A percentile compares a stretch with the other conserved stretches of the same genome.
These are phyloP conservation scores for Podospora pseudoanserina DNA, from an alignment of 495 filamentous ascomycete species.

Conservation along the genomic window DNA sequence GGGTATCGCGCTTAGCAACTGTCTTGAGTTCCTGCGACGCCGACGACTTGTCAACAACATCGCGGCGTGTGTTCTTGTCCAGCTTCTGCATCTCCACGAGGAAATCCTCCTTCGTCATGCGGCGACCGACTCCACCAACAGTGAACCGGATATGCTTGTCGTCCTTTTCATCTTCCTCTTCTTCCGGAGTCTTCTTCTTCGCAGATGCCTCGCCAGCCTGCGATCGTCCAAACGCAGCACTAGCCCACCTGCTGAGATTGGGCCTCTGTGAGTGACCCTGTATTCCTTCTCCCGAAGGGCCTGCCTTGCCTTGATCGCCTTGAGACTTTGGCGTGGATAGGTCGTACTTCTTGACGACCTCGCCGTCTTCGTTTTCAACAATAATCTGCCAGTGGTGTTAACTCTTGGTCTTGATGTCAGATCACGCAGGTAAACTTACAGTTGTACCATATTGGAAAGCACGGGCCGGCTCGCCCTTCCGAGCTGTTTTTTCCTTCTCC, in stretches of 20 bases:
- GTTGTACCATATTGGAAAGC: conserved; percentile 96
- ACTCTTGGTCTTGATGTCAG: background rate
- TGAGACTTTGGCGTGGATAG: conserved; percentile 55
- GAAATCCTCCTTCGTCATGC: conserved; percentile 90
- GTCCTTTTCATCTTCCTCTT: conserved; percentile 57
- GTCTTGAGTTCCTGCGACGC: conserved; percentile 55
- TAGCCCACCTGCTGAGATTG: conserved; percentile 25
- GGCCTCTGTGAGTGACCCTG: conserved; percentile 11
- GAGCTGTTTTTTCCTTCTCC: conserved; percentile 47
- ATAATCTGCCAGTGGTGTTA: conserved; percentile 60
- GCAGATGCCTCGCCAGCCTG: conserved; percentile 35
- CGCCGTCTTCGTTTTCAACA: conserved; percentile 95
- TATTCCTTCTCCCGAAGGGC: conserved; percentile 15
- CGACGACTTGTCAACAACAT: conserved; percentile 65
- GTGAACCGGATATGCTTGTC: conserved; percentile 87
- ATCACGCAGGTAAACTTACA: conserved; percentile 32
- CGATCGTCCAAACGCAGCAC: conserved; percentile 30
- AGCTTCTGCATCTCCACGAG: conserved; percentile 76
- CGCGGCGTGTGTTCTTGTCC: conserved; percentile 69
- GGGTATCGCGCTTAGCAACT: conserved; percentile 49
- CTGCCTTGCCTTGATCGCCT: conserved; percentile 37
- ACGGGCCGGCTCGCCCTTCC: conserved; percentile 61
- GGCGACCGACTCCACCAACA: conserved; percentile 63
- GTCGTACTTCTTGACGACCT: conserved; percentile 96
- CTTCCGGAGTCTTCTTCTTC: conserved; percentile 38